Conservation (phyloP, 1,284 basidiomycete species). For the Boletus sp. region DNA sequence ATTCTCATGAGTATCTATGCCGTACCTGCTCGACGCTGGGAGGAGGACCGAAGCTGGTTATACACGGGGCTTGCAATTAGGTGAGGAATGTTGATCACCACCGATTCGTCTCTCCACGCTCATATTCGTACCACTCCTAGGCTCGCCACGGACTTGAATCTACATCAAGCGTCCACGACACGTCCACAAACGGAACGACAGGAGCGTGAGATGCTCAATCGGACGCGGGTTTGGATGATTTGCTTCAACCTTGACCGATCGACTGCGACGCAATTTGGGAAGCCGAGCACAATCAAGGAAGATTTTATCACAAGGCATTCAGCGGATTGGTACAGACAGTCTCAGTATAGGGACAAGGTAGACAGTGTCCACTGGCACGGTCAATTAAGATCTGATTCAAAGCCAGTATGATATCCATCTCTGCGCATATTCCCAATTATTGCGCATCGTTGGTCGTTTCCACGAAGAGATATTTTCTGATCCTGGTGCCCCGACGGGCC, state of each 20-base stretch:
- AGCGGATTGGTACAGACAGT: slow-evolving; percentile 76
- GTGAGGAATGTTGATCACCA: slow-evolving; percentile 37
- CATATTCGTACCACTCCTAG: slow-evolving; percentile 29
- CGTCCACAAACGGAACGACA: slow-evolving; percentile 66
- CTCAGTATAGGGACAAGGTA: slow-evolving; percentile 61
- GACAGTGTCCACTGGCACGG: slow-evolving; percentile 22
- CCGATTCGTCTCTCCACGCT: neutral
- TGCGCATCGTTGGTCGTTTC: slow-evolving; percentile 72
- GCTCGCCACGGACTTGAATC: slow-evolving; percentile 84
- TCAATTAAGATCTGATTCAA: slow-evolving; percentile 5
- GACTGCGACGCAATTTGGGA: slow-evolving; percentile 85
- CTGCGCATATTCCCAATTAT: slow-evolving; percentile 68
- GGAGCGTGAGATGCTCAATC: slow-evolving; percentile 82
- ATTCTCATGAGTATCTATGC: slow-evolving; percentile 80
- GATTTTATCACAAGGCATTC: slow-evolving; percentile 79
- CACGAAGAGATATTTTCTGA: slow-evolving; percentile 81
- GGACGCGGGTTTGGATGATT: slow-evolving; percentile 82
- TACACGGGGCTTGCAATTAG: slow-evolving; percentile 81
- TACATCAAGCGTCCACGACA: slow-evolving; percentile 68
- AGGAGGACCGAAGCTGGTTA: slow-evolving; percentile 82
- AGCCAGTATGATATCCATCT: slow-evolving; percentile 72
- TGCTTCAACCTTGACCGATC: slow-evolving; percentile 86
- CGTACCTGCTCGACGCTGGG: slow-evolving; percentile 79
- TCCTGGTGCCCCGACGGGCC: slow-evolving; percentile 63
- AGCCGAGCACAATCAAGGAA: slow-evolving; percentile 84